phyloP scores from a whole-genome alignment of 164 flowering plant genomes.

The Piper betle region DNA sequence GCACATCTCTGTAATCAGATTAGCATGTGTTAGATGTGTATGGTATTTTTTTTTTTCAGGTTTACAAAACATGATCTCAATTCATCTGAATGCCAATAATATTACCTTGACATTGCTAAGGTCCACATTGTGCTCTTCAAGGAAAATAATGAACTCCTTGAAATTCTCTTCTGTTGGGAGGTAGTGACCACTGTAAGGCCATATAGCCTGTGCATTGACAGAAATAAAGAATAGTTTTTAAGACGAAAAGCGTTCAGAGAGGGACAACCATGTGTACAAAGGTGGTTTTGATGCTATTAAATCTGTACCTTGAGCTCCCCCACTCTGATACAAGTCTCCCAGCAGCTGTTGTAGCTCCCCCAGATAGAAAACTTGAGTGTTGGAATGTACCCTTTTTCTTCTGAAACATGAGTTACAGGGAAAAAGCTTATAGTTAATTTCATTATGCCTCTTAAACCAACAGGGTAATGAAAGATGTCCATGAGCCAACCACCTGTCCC shows the following conservation, averaged over 20 bases:
- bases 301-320: conserved; percentile 53
- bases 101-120: conserved; percentile 57
- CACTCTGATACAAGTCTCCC: conserved; percentile 53
- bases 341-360: conserved; percentile 43
- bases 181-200: conserved; percentile 16
- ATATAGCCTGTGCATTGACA: conserved; percentile 39
- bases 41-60: neutral
- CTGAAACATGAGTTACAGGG: neutral
- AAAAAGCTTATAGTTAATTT: neutral
- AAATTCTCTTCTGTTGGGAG: no score
- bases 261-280: neutral
- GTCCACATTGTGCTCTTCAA: conserved; percentile 48
- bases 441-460: neutral
- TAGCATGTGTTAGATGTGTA: neutral
- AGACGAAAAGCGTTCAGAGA: neutral
- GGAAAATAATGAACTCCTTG: conserved; percentile 21
- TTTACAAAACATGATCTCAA: neutral
- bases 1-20: conserved; percentile 40
- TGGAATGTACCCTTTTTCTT: no score
- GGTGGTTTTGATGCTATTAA: neutral
- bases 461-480: neutral
- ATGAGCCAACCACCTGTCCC: conserved; percentile 18
- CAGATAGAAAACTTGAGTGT: no score
- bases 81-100: neutral
- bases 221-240: neutral